These are phyloP conservation scores for Cystobasidium tubakii DNA, from an alignment of 768 basidiomycete genomes.

Conservation along the genomic window DNA sequence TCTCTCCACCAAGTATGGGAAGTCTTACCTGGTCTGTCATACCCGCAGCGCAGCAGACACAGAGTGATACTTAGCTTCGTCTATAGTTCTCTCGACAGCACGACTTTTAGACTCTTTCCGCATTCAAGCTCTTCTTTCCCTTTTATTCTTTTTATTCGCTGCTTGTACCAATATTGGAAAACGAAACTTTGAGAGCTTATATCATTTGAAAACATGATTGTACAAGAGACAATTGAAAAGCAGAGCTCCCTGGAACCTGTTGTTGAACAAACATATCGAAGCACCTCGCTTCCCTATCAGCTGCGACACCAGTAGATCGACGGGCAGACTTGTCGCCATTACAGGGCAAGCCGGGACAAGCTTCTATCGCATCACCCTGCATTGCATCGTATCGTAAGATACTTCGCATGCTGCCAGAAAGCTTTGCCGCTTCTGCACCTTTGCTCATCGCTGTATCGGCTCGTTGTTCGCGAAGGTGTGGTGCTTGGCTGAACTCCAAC, in stretches of 20 bases:
- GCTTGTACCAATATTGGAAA: neutral
- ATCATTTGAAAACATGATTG: neutral
- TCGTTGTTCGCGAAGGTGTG: neutral
- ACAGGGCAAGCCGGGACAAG: too few relatives aligned
- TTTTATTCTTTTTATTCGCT: neutral
- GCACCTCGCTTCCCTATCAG: too few relatives aligned
- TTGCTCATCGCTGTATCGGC: neutral
- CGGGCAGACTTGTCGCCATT: too few relatives aligned
- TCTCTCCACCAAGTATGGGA: neutral
- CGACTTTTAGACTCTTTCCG: neutral
- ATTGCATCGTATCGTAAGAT: too few relatives aligned
- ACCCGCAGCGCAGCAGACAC: neutral
- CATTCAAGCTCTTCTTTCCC: neutral
- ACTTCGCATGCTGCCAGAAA: too few relatives aligned
- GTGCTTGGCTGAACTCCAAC: neutral
- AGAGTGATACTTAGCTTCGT: neutral
- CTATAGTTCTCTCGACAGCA: neutral
- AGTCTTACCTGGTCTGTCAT: neutral
- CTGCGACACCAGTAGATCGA: too few relatives aligned
- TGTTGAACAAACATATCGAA: too few relatives aligned
- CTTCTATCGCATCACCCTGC: too few relatives aligned
- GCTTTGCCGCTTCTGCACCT: neutral
- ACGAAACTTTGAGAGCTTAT: neutral
- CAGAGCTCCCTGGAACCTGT: too few relatives aligned
- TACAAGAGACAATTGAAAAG: neutral